Conservation (phyloP, 345 rosid species). For the Laguncularia racemosa region DNA sequence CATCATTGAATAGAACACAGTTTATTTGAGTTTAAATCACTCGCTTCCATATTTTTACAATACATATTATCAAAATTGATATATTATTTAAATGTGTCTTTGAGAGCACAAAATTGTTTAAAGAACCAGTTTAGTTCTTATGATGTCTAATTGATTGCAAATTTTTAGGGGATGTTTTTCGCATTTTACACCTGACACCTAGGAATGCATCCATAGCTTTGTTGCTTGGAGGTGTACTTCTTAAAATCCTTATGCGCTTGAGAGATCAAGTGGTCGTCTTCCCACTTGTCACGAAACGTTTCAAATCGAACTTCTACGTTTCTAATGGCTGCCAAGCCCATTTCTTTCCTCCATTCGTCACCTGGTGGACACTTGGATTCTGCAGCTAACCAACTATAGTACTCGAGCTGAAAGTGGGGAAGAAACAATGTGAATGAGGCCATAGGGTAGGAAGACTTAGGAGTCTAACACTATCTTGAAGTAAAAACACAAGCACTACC, state of each 20-base stretch:
- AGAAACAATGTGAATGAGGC: background rate
- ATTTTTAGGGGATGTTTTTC: too few relatives aligned
- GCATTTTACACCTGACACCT: too few relatives aligned
- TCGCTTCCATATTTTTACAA: too few relatives aligned
- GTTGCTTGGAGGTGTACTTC: conserved; percentile 10
- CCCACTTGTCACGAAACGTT: conserved; percentile 56
- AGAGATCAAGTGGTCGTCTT: conserved; percentile 38
- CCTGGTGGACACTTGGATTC: conserved; percentile 22
- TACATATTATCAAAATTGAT: too few relatives aligned
- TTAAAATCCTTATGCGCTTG: conserved; percentile 48
- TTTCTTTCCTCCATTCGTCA: conserved; percentile 54
- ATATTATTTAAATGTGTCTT: too few relatives aligned
- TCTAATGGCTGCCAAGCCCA: conserved; percentile 15
- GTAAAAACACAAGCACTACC: background rate
- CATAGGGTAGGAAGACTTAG: background rate
- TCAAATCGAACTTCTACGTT: conserved; percentile 13
- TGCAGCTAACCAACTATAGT: conserved; percentile 49
- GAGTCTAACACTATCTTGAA: background rate
- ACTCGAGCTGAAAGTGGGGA: conserved; percentile 37
- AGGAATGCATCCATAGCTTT: background rate
- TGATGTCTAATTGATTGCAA: too few relatives aligned
- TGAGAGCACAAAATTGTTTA: too few relatives aligned
- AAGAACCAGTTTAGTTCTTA: too few relatives aligned
- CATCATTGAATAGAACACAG: too few relatives aligned
- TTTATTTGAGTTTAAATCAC: too few relatives aligned